Evolutionary conservation across 1,139 yeast species (phyloP), one percentile per base, ranked within the genome.

Genomic region (Hanseniaspora uvarum): DNA sequence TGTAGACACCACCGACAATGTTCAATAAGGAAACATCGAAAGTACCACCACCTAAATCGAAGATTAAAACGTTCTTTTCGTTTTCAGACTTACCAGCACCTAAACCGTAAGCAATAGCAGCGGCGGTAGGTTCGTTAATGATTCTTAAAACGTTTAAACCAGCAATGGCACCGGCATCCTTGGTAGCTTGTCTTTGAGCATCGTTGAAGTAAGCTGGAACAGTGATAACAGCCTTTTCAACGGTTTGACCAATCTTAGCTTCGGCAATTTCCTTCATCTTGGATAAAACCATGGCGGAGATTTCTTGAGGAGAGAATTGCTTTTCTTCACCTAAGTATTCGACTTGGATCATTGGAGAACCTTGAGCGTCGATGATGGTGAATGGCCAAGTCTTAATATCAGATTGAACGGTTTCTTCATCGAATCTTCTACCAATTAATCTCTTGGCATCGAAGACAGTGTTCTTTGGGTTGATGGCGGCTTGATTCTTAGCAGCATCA

Each of bases 401-500:
- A 77, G 83, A 85, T 79, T 87, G 95, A 65, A 88, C 96, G 61
- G 88, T 80, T 65, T 82, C 84, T 68, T 88, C 96, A 61, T 80
- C 85, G 75, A 80, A 88, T 72, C 85, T 86, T 76, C 96, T 87
- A 75, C 96, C 96, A 65, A 88, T 88, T 72, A 88, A 82, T 80
- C 96, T 94, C 83, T 88, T 88, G 69, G 96, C 96, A 70, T 88
- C 96, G 76, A 88, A 88, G 68, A 88, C 95, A 65, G 96, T 88
- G 86, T 88, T 87, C 70, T 71, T 78, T 75, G 96, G 96, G 87
- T 88, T 87, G 75, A 87, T 78, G 71, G 96, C 96, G 71, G 96
- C 96, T 79, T 88, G 96, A 77, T 88, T 88, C 87, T 88, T 88
- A 72, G 96, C 96, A 70, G 96, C 95, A 74, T 87, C 96, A 79